Conservation (phyloP, 164 flowering plant species). For the Platanus orientalis region DNA sequence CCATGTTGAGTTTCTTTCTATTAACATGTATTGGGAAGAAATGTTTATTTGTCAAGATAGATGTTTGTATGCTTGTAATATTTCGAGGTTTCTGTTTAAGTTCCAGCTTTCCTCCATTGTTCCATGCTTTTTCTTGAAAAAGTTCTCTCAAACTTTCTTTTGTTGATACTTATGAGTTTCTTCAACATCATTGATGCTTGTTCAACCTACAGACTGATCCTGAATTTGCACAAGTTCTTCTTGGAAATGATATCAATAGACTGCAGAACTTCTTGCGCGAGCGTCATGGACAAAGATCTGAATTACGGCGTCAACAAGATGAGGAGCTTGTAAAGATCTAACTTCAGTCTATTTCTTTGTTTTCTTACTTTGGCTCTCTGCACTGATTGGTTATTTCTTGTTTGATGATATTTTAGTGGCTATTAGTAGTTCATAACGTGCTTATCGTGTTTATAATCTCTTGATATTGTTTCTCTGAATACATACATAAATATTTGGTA, state of each 20-base stretch:
- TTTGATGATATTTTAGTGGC: neutral
- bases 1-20: too few species aligned
- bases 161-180: neutral
- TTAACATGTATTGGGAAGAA: too few species aligned
- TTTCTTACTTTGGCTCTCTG: neutral
- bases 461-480: too few species aligned
- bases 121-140: neutral
- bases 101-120: neutral
- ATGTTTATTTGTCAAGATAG: neutral
- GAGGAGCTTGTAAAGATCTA: constrained; percentile 72
- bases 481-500: too few species aligned
- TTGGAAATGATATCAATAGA: constrained; percentile 74
- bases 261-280: constrained; percentile 64
- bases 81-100: neutral
- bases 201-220: constrained; percentile 66
- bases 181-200: constrained; percentile 1
- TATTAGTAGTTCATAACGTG: neutral
- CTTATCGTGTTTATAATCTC: too few species aligned
- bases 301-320: constrained; percentile 57
- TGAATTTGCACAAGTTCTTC: constrained; percentile 78
- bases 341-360: neutral
- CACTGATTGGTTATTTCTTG: neutral
- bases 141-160: neutral
- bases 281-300: constrained; percentile 66
- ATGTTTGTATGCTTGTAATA: neutral